Percentiles rank a stretch among this genome's conserved stretches.
phyloP scores from a whole-genome alignment of 1,284 basidiomycete species.

The Fomitopsis palustris region DNA sequence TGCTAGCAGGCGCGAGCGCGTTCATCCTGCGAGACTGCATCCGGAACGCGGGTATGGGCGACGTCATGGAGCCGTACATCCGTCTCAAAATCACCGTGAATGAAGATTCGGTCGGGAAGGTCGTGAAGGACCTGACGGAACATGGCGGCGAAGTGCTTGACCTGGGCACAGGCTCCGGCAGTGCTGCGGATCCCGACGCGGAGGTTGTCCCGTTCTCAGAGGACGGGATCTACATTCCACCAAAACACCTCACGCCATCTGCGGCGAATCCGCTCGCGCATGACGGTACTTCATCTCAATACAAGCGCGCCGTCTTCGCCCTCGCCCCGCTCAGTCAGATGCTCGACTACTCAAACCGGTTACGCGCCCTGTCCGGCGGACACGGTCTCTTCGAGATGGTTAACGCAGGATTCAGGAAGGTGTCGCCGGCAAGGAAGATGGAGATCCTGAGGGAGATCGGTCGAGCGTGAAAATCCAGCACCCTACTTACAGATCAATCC shows the following conservation, averaged over 20 bases:
- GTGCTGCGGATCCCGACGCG: slow-evolving; percentile 33
- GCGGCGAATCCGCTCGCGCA: slow-evolving; percentile 37
- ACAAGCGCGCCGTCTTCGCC: slow-evolving; percentile 63
- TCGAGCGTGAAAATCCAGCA: slow-evolving; percentile 42
- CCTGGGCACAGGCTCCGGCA: slow-evolving; percentile 42
- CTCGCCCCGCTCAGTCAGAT: slow-evolving; percentile 75
- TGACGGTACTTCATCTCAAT: slow-evolving; percentile 28
- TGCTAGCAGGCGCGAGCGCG: slow-evolving; percentile 63
- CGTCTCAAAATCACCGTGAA: slow-evolving; percentile 60
- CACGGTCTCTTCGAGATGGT: slow-evolving; percentile 80
- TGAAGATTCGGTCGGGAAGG: slow-evolving; percentile 66
- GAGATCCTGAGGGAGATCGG: slow-evolving; percentile 79
- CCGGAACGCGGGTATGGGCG: slow-evolving; percentile 57
- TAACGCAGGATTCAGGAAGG: slow-evolving; percentile 69
- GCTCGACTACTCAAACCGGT: slow-evolving; percentile 75
- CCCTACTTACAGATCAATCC: background rate
- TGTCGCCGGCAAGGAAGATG: slow-evolving; percentile 51
- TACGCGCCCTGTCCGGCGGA: slow-evolving; percentile 80
- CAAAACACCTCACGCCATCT: slow-evolving; percentile 68
- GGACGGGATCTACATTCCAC: slow-evolving; percentile 71
- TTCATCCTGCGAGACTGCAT: slow-evolving; percentile 59
- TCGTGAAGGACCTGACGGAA: slow-evolving; percentile 76
- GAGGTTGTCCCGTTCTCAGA: slow-evolving; percentile 48
- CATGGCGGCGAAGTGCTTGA: slow-evolving; percentile 70
- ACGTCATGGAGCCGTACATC: slow-evolving; percentile 74